Conservation (phyloP, 176 grass and related monocot species). For the Sorghum bicolor region DNA sequence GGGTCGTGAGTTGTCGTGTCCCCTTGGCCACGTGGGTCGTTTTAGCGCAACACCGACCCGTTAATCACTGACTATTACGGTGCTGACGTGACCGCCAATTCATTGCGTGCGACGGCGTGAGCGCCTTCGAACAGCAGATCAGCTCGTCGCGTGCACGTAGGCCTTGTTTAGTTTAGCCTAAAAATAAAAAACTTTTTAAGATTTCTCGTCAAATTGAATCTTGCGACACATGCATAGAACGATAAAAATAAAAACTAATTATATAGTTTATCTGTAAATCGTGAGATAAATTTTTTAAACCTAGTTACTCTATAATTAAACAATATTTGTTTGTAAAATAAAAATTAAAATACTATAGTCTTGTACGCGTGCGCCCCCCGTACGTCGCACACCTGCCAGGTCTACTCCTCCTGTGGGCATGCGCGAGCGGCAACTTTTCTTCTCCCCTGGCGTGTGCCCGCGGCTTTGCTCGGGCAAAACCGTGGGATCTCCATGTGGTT, state of each 20-base stretch:
- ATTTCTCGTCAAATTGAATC: too few relatives aligned
- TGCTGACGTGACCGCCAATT: not conserved
- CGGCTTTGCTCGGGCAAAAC: not conserved
- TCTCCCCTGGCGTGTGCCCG: not conserved
- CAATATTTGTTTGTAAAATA: too few relatives aligned
- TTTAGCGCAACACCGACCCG: not conserved
- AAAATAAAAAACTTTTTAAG: too few relatives aligned
- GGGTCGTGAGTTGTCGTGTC: not conserved
- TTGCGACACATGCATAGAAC: too few relatives aligned
- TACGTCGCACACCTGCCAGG: not conserved
- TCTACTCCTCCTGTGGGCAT: not conserved
- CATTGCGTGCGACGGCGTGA: not conserved
- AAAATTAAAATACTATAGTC: too few relatives aligned
- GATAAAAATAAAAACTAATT: too few relatives aligned
- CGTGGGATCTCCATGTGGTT: not conserved
- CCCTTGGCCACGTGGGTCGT: not conserved
- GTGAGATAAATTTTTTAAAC: too few relatives aligned
- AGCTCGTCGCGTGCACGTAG: not conserved
- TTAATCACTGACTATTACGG: not conserved
- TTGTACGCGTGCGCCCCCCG: not conserved
- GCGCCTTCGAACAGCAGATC: too few relatives aligned
- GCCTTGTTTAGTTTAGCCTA: too few relatives aligned
- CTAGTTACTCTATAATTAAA: too few relatives aligned
- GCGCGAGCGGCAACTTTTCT: not conserved
- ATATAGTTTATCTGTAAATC: too few relatives aligned